These are phyloP conservation scores for Backusella tarrabulga DNA, from an alignment of 192 early-diverging fungal genomes.

Conservation along the genomic window DNA sequence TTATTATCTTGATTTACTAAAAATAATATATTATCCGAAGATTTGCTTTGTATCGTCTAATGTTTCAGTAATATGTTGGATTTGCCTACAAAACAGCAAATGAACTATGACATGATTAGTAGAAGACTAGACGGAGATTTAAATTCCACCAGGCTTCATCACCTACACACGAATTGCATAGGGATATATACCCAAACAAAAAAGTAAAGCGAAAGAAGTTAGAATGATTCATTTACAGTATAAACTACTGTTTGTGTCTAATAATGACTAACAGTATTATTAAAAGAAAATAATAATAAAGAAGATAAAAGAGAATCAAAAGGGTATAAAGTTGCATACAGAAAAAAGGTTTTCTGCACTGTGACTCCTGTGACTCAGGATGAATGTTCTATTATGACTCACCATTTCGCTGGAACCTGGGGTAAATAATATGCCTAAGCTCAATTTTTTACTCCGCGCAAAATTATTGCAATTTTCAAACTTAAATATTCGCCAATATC, in stretches of 20 bases:
- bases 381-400: conserved; percentile 12
- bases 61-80: not conserved
- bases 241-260: not conserved
- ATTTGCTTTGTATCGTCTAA: not conserved
- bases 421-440: not conserved
- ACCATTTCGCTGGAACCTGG: not conserved
- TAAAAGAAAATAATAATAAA: not conserved
- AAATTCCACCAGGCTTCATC: not conserved
- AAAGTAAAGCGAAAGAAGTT: not conserved
- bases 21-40: not conserved
- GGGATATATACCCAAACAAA: not conserved
- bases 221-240: not conserved
- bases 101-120: not conserved
- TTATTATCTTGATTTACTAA: not conserved
- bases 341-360: not conserved
- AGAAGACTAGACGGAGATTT: not conserved
- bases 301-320: not conserved
- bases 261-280: not conserved
- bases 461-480: not conserved
- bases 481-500: not conserved
- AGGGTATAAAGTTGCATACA: not conserved
- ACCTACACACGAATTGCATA: not conserved
- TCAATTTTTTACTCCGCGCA: not conserved
- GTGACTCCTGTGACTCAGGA: conserved; percentile 15
- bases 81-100: not conserved